phyloP scores from a whole-genome alignment of 805 yeast species.

The Ogataea dorogensis region DNA sequence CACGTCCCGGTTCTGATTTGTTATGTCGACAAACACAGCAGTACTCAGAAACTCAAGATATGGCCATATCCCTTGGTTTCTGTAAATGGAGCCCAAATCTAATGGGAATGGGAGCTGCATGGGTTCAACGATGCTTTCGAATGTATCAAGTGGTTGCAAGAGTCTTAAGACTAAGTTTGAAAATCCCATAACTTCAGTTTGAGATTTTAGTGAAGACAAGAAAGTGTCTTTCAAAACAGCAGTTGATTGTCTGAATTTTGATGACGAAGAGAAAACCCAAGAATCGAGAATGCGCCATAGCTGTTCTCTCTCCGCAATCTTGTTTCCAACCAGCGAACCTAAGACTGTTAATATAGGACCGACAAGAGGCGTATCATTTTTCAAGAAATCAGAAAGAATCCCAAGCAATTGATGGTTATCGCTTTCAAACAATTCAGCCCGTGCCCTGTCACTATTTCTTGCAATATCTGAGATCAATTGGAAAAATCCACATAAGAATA shows the following conservation, averaged over 20 bases:
- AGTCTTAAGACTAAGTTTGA: slow-evolving; percentile 46
- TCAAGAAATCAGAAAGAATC: slow-evolving; percentile 29
- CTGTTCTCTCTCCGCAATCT: slow-evolving; percentile 40
- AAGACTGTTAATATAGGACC: slow-evolving; percentile 60
- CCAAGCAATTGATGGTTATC: slow-evolving; percentile 32
- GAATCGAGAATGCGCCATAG: slow-evolving; percentile 72
- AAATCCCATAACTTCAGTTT: slow-evolving; percentile 62
- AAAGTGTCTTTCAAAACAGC: slow-evolving; percentile 42
- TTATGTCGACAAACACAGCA: slow-evolving; percentile 60
- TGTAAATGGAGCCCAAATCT: slow-evolving; percentile 57
- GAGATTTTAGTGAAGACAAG: slow-evolving; percentile 45
- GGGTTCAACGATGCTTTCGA: slow-evolving; percentile 38
- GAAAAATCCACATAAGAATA: slow-evolving; percentile 71
- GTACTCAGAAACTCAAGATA: slow-evolving; percentile 71
- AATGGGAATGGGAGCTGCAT: slow-evolving; percentile 53
- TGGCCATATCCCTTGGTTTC: slow-evolving; percentile 74
- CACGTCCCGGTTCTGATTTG: slow-evolving; percentile 36
- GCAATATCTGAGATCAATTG: slow-evolving; percentile 60
- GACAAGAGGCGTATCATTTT: slow-evolving; percentile 27
- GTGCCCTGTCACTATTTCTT: slow-evolving; percentile 36
- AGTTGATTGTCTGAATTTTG: slow-evolving; percentile 17
- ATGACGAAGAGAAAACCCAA: slow-evolving; percentile 53
- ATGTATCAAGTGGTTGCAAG: slow-evolving; percentile 31
- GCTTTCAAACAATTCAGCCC: slow-evolving; percentile 32
- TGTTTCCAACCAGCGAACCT: slow-evolving; percentile 52